These are phyloP conservation scores for Plasmodium cynomolgi DNA, from an alignment of 169 alveolate species.

Conservation along the genomic window DNA sequence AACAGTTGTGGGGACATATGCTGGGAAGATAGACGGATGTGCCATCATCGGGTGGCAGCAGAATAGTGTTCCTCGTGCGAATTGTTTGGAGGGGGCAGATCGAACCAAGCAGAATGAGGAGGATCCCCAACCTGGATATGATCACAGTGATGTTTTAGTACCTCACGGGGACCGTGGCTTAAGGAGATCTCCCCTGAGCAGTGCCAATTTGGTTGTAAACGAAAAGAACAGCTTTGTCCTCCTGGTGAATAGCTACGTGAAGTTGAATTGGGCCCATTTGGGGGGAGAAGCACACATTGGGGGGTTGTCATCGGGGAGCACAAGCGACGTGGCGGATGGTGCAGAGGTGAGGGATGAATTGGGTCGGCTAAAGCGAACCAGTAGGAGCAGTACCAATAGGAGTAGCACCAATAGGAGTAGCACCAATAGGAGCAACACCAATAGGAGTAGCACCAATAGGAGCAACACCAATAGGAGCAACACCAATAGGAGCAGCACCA, in stretches of 20 bases:
- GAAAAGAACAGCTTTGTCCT: background rate
- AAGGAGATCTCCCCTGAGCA: background rate
- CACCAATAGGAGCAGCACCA: background rate
- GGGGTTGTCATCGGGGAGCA: background rate
- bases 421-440: background rate
- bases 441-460: background rate
- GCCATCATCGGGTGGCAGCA: background rate
- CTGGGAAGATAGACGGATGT: background rate
- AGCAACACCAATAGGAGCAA: background rate
- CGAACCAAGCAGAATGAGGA: background rate
- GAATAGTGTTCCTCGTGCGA: background rate
- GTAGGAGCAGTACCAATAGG: background rate
- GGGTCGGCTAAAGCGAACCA: background rate
- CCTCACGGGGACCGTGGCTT: background rate
- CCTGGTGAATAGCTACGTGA: slow-evolving; percentile 8
- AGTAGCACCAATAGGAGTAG: background rate
- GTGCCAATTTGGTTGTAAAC: background rate
- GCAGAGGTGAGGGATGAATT: background rate
- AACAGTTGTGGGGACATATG: background rate
- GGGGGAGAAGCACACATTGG: background rate
- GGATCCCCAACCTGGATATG: background rate
- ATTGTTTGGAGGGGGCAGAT: background rate
- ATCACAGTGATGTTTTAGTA: background rate
- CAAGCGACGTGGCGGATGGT: background rate
- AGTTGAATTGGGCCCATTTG: background rate